These are phyloP conservation scores for Gillenia trifoliata DNA, from an alignment of 306 rosid genomes.

Conservation along the genomic window DNA sequence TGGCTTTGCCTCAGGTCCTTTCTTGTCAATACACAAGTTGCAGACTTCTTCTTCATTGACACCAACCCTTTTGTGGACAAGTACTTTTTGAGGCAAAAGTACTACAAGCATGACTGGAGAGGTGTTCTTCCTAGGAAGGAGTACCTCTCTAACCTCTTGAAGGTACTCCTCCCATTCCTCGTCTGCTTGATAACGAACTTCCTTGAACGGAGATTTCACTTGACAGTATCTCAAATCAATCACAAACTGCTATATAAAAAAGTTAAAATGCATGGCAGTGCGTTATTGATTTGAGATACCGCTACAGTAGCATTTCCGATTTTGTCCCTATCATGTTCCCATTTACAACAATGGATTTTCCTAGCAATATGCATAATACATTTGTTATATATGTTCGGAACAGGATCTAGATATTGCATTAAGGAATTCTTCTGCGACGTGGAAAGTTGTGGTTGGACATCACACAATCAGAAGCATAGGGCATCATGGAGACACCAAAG, in stretches of 20 bases:
- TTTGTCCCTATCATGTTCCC: background rate
- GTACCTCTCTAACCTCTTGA: conserved; percentile 54
- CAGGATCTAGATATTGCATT: conserved; percentile 38
- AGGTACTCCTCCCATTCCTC: conserved; percentile 28
- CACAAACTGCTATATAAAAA: too few relatives aligned
- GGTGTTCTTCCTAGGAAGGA: conserved; percentile 48
- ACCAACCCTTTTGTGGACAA: conserved; percentile 63
- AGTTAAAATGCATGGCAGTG: too few relatives aligned
- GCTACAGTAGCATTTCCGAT: background rate
- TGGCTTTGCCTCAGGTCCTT: conserved; percentile 79
- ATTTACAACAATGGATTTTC: background rate
- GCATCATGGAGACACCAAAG: conserved; percentile 56
- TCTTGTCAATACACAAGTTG: conserved; percentile 45
- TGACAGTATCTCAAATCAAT: too few relatives aligned
- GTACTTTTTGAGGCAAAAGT: conserved; percentile 41
- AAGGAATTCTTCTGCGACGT: conserved; percentile 51
- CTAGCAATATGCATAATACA: background rate
- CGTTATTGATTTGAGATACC: too few relatives aligned
- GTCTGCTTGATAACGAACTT: too few relatives aligned
- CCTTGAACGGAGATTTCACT: too few relatives aligned
- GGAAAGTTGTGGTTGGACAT: conserved; percentile 80
- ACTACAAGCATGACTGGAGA: conserved; percentile 52
- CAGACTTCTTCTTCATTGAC: conserved; percentile 72
- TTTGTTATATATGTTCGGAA: background rate
- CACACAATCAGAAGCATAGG: conserved; percentile 63